Conservation (phyloP, 805 yeast genomes). For the Candida verbasci region DNA sequence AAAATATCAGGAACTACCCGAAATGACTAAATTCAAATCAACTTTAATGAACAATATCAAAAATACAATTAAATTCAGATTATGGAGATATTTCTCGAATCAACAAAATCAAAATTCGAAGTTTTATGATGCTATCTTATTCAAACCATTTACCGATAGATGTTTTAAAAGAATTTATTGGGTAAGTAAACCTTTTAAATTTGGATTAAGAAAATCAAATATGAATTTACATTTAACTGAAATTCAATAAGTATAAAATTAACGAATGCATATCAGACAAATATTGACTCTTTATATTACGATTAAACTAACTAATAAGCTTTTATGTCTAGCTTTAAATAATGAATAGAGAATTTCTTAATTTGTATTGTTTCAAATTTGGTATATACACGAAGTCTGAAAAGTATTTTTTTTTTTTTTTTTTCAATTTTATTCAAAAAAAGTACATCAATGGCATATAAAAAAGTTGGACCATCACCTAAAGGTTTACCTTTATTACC, state of each 20-base stretch:
- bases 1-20: conserved; percentile 29
- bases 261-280: too few relatives aligned
- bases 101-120: conserved; percentile 2
- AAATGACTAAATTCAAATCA: conserved; percentile 24
- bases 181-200: conserved; percentile 12
- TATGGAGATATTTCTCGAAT: conserved; percentile 15
- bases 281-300: too few relatives aligned
- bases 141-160: conserved; percentile 19
- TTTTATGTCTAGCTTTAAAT: too few relatives aligned
- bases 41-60: conserved; percentile 22
- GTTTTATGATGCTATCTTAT: conserved; percentile 21
- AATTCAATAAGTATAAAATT: too few relatives aligned
- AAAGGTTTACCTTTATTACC: conserved; percentile 65
- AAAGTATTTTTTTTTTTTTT: too few relatives aligned
- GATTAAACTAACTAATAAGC: too few relatives aligned
- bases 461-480: conserved; percentile 38
- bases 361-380: too few relatives aligned
- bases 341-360: too few relatives aligned
- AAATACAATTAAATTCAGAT: conserved; percentile 21
- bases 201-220: neutral
- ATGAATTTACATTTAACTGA: neutral
- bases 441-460: conserved; percentile 32
- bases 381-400: conserved; percentile 4
- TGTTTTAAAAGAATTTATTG: conserved; percentile 31
- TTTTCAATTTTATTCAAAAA: neutral